Base-by-base conservation (phyloP, 768 basidiomycete species). In the Naganishia onofrii region DNA sequence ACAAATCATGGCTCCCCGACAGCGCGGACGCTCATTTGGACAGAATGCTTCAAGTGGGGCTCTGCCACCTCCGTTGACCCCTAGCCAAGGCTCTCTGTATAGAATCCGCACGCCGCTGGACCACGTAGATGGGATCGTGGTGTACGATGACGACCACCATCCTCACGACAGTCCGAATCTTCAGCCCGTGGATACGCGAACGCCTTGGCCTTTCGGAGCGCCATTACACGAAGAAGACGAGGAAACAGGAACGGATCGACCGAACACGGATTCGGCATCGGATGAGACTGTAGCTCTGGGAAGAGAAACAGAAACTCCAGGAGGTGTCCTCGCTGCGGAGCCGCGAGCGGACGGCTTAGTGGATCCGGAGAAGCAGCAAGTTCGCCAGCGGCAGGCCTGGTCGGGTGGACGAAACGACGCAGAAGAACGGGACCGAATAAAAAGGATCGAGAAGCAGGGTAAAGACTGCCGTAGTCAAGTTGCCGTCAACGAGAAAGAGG, bases 81-180 rank as follows among this genome's bases (percentile, higher is more conserved):
- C 38, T 9, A 13, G 36, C 31, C 15, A 44, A 17, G 36, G 32
- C 48, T 44, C 51, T 3, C 60, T 70, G n/a, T 55, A 65, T 36
- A 19, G 69, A 42, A 70, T 56, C 10, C 57, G 44, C 29, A 70
- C 69, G 19, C 68, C 68, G 23, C 51, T 69, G 5, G 69, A 70
- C 15, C 69, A 70, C 28, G 46, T 70, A n/a, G 69, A 70, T 26
- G 36, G 51, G 8, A 28, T 70, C 13, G 53, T 54, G 0, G 48
- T 70, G 10, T 58, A 70, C 31, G 69, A 70, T n/a, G 38, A 65
- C 26, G 63, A 64, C n/a, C 58, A 70, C 53, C 52, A 70, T 23
- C 69, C 69, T 10, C 36, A 52, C 21, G 68, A 70, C 17, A 54
- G 51, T 31, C 32, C 52, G 9, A 23, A 51, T 12, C 48, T 26